Evolutionary conservation across 345 rosid genomes (phyloP).

Genomic region (Aegle marmelos): DNA sequence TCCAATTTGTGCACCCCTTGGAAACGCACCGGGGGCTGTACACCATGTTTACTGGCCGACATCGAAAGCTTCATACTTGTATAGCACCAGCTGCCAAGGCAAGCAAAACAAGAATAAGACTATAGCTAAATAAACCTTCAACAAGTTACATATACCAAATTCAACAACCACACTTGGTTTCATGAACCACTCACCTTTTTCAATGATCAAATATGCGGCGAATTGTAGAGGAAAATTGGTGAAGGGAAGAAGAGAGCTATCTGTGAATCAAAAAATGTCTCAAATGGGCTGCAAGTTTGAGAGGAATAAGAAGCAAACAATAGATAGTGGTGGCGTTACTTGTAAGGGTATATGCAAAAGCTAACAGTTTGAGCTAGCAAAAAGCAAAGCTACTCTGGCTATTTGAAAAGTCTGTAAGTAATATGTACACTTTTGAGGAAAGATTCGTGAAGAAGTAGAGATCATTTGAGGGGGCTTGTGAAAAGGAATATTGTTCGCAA

Average conservation of each 20-base stretch:
- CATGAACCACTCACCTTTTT: slow-evolving; percentile 9
- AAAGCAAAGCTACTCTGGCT: not conserved
- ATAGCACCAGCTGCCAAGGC: slow-evolving; percentile 7
- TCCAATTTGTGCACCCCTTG: slow-evolving; percentile 36
- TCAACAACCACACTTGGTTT: not conserved
- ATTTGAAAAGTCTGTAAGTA: not conserved
- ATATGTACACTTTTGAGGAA: not conserved
- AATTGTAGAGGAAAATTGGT: not conserved
- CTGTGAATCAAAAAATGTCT: not conserved
- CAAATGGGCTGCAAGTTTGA: not conserved
- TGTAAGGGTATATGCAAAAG: not conserved
- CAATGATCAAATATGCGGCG: slow-evolving; percentile 16
- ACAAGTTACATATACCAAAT: not conserved
- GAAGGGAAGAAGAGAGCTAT: not conserved
- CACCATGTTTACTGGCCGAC: slow-evolving; percentile 44
- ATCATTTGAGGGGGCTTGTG: not conserved
- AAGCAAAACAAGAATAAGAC: not conserved
- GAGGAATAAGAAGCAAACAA: slow-evolving; percentile 1
- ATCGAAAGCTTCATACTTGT: slow-evolving; percentile 40
- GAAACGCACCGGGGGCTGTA: slow-evolving; percentile 47
- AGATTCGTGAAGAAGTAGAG: not conserved
- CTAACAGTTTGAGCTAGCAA: not conserved
- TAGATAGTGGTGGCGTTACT: not conserved
- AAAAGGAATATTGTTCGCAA: not conserved
- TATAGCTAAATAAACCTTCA: not conserved